Base-by-base conservation (phyloP, 2,329 filamentous ascomycete genomes). In the Elsinoe necatrix region DNA sequence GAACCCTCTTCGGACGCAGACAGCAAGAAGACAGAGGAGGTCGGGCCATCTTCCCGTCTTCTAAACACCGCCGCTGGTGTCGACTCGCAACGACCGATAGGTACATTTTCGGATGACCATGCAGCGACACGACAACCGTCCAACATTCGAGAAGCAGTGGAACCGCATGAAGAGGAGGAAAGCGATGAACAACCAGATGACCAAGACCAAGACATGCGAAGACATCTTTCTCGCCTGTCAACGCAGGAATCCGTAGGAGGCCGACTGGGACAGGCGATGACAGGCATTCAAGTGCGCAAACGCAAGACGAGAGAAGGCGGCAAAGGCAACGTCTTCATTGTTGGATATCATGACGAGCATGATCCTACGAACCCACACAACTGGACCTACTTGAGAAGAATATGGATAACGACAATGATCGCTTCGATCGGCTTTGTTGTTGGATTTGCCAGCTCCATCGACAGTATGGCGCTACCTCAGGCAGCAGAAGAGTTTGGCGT, bases 401-500 rank as follows among this genome's bases (percentile, higher is more conserved):
- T 71, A 0, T 61, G 60, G 16, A 66, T 68, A 27, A 73, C 69
- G 0, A 57, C 67, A n/a, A 61, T 68, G 41, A 65, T 73, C 6
- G 65, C 68, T 1, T 55, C 59, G 2, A 77, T 83, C 27, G 78
- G 72, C 0, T 74, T 77, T 25, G 72, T 78, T 0, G 77, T 81
- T 0, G 74, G 74, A 2, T 69, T 75, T 1, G 78, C 79, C 0
- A 78, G 75, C 3, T 75, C 77, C 0, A 80, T 82, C 39, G 78
- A 81, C 56, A 75, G 77, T 0, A 72, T 72, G 0, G 75, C 77
- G 0, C 60, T 79, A 0, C 68, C 69, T 0, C 72, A 77, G 59
- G 77, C 75, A 0, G 70, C 72, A 0, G 61, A 60, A 18, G 72
- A 74, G 0, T 76, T 80, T 43, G 69, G 72, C 0, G 78, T 80